Evolutionary conservation across 2,329 filamentous ascomycete genomes (phyloP).

Genomic region (Claviceps sorghi): DNA sequence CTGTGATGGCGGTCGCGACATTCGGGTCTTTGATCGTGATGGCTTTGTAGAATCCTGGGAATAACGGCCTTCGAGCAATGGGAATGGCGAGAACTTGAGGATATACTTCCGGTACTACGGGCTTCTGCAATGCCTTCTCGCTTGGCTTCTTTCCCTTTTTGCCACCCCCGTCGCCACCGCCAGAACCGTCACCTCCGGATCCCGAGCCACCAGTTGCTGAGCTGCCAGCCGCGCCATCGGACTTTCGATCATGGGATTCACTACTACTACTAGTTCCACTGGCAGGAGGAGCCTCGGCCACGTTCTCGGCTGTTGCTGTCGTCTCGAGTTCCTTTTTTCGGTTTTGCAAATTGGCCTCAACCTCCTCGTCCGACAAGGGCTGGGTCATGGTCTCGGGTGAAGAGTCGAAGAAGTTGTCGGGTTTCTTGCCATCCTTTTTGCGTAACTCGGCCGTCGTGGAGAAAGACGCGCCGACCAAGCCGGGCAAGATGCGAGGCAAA

Average conservation of each 20-base stretch:
- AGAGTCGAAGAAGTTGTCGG: conserved; percentile 37
- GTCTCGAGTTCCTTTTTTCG: conserved; percentile 28
- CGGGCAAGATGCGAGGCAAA: conserved; percentile 15
- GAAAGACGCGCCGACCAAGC: conserved; percentile 19
- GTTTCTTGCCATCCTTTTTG: conserved; percentile 25
- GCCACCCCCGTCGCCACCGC: conserved; percentile 43
- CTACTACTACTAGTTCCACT: conserved; percentile 26
- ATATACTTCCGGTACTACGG: conserved; percentile 84
- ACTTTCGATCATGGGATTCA: conserved; percentile 36
- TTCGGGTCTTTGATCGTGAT: conserved; percentile 91
- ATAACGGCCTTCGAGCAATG: conserved; percentile 82
- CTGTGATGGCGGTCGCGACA: conserved; percentile 81
- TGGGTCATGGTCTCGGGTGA: conserved; percentile 26
- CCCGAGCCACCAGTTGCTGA: conserved; percentile 38
- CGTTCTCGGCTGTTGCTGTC: conserved; percentile 31
- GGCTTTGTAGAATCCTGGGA: conserved; percentile 97
- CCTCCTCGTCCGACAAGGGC: conserved; percentile 37
- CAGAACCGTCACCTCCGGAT: conserved; percentile 38
- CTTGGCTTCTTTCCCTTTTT: conserved; percentile 56
- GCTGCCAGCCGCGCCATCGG: conserved; percentile 24
- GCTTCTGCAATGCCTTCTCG: conserved; percentile 74
- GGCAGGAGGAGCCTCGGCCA: conserved; percentile 28
- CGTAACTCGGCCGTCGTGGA: conserved; percentile 20
- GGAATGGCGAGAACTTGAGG: conserved; percentile 96
- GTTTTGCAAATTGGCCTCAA: conserved; percentile 35